Conservation (phyloP, 2,329 filamentous ascomycete species). For the Phialophora verrucosa region DNA sequence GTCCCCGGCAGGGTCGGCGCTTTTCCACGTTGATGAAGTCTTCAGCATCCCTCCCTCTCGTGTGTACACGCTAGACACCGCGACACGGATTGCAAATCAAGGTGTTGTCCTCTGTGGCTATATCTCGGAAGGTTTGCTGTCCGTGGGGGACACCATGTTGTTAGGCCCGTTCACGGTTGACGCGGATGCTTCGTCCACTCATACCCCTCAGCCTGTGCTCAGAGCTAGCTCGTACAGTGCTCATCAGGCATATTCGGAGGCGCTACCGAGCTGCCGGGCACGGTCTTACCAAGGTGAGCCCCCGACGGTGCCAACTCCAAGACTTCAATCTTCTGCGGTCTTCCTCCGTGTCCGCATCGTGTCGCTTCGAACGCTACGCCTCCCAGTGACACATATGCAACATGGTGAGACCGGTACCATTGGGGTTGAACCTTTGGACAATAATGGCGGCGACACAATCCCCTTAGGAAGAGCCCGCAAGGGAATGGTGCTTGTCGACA, state of each 20-base stretch:
- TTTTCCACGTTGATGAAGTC: conserved; percentile 92
- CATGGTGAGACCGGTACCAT: conserved; percentile 89
- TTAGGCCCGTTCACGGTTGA: conserved; percentile 73
- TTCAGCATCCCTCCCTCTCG: conserved; percentile 75
- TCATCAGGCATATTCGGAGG: neutral
- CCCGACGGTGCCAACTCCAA: neutral
- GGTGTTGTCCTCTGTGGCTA: conserved; percentile 84
- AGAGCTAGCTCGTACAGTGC: conserved; percentile 31
- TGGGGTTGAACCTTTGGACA: conserved; percentile 53
- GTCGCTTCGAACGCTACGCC: conserved; percentile 84
- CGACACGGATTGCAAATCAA: conserved; percentile 53
- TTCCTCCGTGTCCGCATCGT: conserved; percentile 70
- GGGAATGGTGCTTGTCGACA: conserved; percentile 38
- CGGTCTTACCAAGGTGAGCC: conserved; percentile 28
- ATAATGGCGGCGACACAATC: neutral
- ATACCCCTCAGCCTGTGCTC: conserved; percentile 7
- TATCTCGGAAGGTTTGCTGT: conserved; percentile 76
- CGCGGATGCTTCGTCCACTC: conserved; percentile 18
- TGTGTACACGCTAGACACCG: conserved; percentile 48
- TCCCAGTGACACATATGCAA: conserved; percentile 77
- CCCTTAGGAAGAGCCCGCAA: conserved; percentile 37
- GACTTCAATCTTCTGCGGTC: conserved; percentile 8
- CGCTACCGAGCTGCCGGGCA: conserved; percentile 9
- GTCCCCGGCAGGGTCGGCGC: conserved; percentile 58
- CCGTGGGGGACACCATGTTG: conserved; percentile 76